Evolutionary conservation across 805 yeast genomes (phyloP), one percentile per base, ranked within the genome.

Genomic region (Torulaspora indica): DNA sequence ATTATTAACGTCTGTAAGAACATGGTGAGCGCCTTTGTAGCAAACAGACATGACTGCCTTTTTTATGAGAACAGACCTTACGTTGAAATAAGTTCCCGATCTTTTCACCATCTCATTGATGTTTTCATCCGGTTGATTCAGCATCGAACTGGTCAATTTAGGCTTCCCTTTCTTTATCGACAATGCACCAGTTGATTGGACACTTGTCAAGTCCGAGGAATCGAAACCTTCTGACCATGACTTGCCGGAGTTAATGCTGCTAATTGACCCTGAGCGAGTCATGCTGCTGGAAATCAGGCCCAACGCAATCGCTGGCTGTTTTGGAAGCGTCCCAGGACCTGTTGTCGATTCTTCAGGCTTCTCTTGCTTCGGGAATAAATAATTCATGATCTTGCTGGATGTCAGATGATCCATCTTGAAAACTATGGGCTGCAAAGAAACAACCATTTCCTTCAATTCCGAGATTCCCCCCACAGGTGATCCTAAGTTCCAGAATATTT

Each of bases 391-490:
- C 30, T 64, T 69, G 35, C 68, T 73, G 1, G 83, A 75, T 1
- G 84, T 74, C 2, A 60, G 54, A 56, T 75, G 75, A 46, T 82
- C 87, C 56, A 82, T 64, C 50, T 76, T 79, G 23, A 82, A 67
- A 42, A 73, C 70, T 37, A 81, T 54, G 0, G 89, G 85, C 35
- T 74, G 76, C 29, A 79, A 58, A 0, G 64, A 52, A 18, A 81
- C 61, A n/a, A 66, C 57, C 28, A 81, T 75, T 29, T 72, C 67
- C 32, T 74, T 74, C 57, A 81, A 66, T 23, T 78, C 74, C 0
- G 74, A 60, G 17, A 82, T 82, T 6, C 89, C 89, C 8, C 86
- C 87, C 22, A 81, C 77, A 0, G 85, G 79, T 5, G 71, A 72
- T 20, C 76, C 65, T 69, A 77, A 66, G 12, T 69, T 67, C 89